Conservation (phyloP, 257 asterid genomes). For the Solanum neorickii region DNA sequence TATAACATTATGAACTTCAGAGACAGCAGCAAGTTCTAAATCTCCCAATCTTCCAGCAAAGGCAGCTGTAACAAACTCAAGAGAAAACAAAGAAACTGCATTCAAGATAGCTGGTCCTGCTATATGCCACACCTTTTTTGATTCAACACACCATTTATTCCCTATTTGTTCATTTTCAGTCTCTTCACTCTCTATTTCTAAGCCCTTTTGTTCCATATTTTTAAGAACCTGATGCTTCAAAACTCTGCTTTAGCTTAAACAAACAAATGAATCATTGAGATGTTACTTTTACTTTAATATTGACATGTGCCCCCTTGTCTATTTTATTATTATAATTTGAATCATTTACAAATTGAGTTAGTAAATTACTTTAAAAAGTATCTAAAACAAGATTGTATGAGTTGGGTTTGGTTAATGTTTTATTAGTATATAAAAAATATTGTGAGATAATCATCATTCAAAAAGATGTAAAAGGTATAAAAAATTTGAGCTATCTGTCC, state of each 20-base stretch:
- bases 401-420: not conserved
- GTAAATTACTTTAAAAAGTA: not conserved
- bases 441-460: not conserved
- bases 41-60: conserved; percentile 25
- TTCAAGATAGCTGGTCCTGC: conserved; percentile 23
- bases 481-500: not conserved
- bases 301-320: not conserved
- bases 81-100: conserved; percentile 18
- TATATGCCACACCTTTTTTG: conserved; percentile 22
- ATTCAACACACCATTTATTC: conserved; percentile 7
- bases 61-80: conserved; percentile 16
- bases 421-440: not conserved
- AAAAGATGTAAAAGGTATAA: not conserved
- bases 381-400: not conserved
- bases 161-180: not conserved
- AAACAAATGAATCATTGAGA: not conserved
- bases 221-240: not conserved
- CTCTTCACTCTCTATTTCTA: not conserved
- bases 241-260: not conserved
- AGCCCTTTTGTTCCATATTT: not conserved
- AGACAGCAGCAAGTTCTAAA: conserved; percentile 27
- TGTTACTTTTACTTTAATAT: not conserved
- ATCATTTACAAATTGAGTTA: not conserved
- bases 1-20: conserved; percentile 20
- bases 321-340: not conserved